Conservation (phyloP, 345 rosid species). For the Schrenkiella parvula region DNA sequence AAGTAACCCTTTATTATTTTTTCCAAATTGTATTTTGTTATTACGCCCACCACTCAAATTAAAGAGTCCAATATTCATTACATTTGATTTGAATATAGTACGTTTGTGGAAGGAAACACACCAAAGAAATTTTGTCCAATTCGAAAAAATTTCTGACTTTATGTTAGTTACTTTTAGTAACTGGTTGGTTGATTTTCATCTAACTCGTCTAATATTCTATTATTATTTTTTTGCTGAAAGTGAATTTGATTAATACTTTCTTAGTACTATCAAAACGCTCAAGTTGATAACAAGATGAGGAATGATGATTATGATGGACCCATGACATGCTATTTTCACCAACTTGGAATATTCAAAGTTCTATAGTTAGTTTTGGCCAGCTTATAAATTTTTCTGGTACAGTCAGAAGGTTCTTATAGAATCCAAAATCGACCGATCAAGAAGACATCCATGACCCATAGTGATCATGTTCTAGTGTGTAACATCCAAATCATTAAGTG, state of each 20-base stretch:
- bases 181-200: constrained; percentile 12
- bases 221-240: constrained; percentile 19
- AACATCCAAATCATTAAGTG: background rate
- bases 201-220: background rate
- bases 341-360: constrained; percentile 27
- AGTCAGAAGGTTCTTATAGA: constrained; percentile 5
- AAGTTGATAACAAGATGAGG: constrained; percentile 31
- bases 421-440: background rate
- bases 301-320: constrained; percentile 30
- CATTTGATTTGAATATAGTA: constrained; percentile 19
- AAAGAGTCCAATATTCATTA: constrained; percentile 17
- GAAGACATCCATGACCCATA: background rate
- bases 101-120: constrained; percentile 20
- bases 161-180: constrained; percentile 16
- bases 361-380: background rate
- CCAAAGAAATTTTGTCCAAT: background rate
- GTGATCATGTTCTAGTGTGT: background rate
- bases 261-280: constrained; percentile 22
- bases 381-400: background rate
- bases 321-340: constrained; percentile 21
- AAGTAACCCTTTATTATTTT: constrained; percentile 21
- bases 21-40: constrained; percentile 27
- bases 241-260: constrained; percentile 11
- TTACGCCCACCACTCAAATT: constrained; percentile 31
- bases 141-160: constrained; percentile 6